Percentiles rank a stretch among this genome's conserved stretches.
phyloP scores from a whole-genome alignment of 495 filamentous ascomycete species.

The Penicillium odoratum region DNA sequence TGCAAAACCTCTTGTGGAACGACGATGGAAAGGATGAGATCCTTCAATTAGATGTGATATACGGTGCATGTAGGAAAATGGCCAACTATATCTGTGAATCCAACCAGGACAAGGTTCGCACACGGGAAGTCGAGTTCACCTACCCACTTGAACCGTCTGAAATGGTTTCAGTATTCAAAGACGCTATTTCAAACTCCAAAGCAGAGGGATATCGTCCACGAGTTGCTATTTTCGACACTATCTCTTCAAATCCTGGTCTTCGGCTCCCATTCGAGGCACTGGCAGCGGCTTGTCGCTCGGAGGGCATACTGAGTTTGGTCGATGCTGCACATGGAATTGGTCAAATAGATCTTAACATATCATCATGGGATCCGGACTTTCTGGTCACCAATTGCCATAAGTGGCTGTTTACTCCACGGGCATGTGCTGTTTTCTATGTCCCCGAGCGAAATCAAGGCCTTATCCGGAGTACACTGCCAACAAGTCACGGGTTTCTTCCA shows the following conservation, averaged over 20 bases:
- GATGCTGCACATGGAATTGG: slow-evolving; percentile 79
- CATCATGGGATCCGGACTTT: slow-evolving; percentile 66
- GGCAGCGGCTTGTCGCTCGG: slow-evolving; percentile 53
- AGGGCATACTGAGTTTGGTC: slow-evolving; percentile 59
- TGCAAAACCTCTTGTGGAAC: slow-evolving; percentile 61
- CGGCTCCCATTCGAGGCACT: slow-evolving; percentile 69
- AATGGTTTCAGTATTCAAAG: slow-evolving; percentile 49
- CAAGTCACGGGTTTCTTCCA: slow-evolving; percentile 45
- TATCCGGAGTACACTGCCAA: slow-evolving; percentile 72
- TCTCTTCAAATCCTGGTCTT: slow-evolving; percentile 68
- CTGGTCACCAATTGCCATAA: slow-evolving; percentile 79
- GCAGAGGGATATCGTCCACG: slow-evolving; percentile 41
- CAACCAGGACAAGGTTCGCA: slow-evolving; percentile 30
- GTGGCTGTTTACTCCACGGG: slow-evolving; percentile 76
- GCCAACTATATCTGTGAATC: slow-evolving; percentile 66
- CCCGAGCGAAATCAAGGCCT: slow-evolving; percentile 67
- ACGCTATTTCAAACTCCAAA: slow-evolving; percentile 39
- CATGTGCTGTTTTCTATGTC: slow-evolving; percentile 74
- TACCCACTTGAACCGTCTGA: slow-evolving; percentile 61
- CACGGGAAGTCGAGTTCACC: slow-evolving; percentile 28
- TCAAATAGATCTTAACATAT: slow-evolving; percentile 64
- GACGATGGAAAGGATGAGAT: slow-evolving; percentile 50
- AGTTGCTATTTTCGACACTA: slow-evolving; percentile 72
- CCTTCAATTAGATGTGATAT: slow-evolving; percentile 66
- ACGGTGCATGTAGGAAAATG: slow-evolving; percentile 67